A percentile compares a stretch with the other conserved stretches of the same genome.
These are phyloP conservation scores for Picea glauca DNA, from an alignment of 75 land plant genomes.

Conservation along the genomic window DNA sequence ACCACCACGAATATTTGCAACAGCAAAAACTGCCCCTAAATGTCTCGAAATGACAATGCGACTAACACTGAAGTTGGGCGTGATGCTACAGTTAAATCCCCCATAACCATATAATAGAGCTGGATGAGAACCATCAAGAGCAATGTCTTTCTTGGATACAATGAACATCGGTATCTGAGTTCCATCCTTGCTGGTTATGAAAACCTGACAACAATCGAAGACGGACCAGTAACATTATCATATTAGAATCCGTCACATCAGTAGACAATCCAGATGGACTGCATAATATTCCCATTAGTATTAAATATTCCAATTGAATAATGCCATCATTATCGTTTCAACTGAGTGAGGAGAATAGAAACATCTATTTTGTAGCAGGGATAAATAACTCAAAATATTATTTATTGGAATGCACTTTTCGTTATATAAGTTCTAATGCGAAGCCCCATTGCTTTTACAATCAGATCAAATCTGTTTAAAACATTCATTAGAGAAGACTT, in stretches of 20 bases:
- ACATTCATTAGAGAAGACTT: too few relatives aligned
- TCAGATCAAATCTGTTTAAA: too few relatives aligned
- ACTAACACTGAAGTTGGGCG: slow-evolving; percentile 70
- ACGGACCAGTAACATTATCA: not conserved
- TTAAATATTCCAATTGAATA: too few relatives aligned
- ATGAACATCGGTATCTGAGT: slow-evolving; percentile 92
- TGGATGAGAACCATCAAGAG: slow-evolving; percentile 74
- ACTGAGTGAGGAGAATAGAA: too few relatives aligned
- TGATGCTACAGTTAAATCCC: slow-evolving; percentile 77
- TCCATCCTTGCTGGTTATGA: slow-evolving; percentile 78
- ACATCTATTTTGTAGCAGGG: too few relatives aligned
- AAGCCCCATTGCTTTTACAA: too few relatives aligned
- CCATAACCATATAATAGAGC: slow-evolving; percentile 87
- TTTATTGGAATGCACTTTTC: too few relatives aligned
- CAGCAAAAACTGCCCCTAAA: slow-evolving; percentile 65
- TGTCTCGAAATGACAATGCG: slow-evolving; percentile 52
- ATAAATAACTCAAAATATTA: too few relatives aligned
- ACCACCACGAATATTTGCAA: slow-evolving; percentile 95
- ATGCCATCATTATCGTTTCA: too few relatives aligned
- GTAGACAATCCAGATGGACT: too few relatives aligned
- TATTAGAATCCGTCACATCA: not conserved
- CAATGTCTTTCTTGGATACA: slow-evolving; percentile 59
- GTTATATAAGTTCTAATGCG: too few relatives aligned
- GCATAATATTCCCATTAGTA: too few relatives aligned
- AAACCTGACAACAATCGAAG: slow-evolving; percentile 49